Evolutionary conservation across 768 basidiomycete species (phyloP), one percentile per base, ranked within the genome.

Genomic region (Udeniomyces megalosporus): DNA sequence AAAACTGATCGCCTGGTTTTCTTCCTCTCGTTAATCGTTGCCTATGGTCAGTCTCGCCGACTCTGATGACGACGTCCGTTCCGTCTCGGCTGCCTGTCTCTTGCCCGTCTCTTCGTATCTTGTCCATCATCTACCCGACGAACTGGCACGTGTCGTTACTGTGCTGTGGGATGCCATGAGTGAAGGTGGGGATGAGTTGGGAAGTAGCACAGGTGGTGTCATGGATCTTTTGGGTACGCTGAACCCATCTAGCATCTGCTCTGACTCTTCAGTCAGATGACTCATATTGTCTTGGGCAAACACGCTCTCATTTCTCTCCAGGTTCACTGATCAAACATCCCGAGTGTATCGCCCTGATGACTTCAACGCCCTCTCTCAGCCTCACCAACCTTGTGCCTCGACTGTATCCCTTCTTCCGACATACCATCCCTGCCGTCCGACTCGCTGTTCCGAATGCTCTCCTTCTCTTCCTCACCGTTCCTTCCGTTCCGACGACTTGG

Each of bases 101-200:
- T 75, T 88, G 5, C 95, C 95, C 1, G 82, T 99, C n/a, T 83
- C 88, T 0, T 78, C 79, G 1, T 82, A 84, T 65, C 80, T 99
- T 35, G 88, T 95, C 4, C 76, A 81, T 29, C 80, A 82, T 64
- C 74, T 96, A 8, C 62, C 72, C 0, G 81, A 83, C 48, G 82
- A 84, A 12, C 77, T 96, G 1, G 78, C 81, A 57, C 77, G 78
- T 15, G 81, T 99, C 29, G 77, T 97, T 56, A 77, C 83, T 8
- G 88, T 95, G 2, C 76, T 99, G 7, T 96, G 93, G 91, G 80
- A 79, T 64, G 96, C 92, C 69, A 75, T 99, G 42, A 81, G 80
- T 28, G 86, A 88, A 68, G 89, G 93, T 81, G 92, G 90, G 70
- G 95, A 99, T 72, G 95, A 99, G 68, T 75, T 99, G 2, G 89